Evolutionary conservation across 768 basidiomycete species (phyloP).

Genomic region (Naganishia antarctica): DNA sequence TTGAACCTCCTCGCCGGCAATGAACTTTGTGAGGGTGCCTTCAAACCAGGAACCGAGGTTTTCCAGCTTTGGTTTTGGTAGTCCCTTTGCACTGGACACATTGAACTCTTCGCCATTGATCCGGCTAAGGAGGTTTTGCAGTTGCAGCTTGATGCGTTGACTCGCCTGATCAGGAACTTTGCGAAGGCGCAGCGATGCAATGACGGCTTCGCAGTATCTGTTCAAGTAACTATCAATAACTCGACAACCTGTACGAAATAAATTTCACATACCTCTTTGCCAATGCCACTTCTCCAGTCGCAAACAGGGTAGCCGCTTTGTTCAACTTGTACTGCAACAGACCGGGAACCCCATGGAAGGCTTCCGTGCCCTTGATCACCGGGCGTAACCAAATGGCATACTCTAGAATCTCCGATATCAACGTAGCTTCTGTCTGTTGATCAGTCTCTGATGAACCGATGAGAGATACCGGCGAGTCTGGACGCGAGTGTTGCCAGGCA

Average conservation of each 20-base stretch:
- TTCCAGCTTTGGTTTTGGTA: slow-evolving; percentile 79
- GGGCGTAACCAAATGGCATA: slow-evolving; percentile 77
- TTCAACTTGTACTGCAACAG: slow-evolving; percentile 82
- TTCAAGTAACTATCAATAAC: slow-evolving; percentile 7
- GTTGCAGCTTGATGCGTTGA: slow-evolving; percentile 9
- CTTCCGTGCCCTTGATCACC: slow-evolving; percentile 74
- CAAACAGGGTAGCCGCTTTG: slow-evolving; percentile 69
- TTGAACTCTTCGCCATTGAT: slow-evolving; percentile 50
- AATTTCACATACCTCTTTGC: slow-evolving; percentile 62
- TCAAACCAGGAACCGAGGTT: slow-evolving; percentile 88
- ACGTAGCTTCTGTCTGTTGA: slow-evolving; percentile 55
- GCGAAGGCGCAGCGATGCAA: slow-evolving; percentile 56
- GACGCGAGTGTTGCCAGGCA: slow-evolving; percentile 50
- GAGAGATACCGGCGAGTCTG: slow-evolving; percentile 41
- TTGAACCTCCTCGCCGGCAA: slow-evolving; percentile 69
- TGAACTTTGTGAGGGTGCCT: slow-evolving; percentile 84
- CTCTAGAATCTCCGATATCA: slow-evolving; percentile 85
- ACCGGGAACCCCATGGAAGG: slow-evolving; percentile 74
- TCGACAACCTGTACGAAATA: not conserved
- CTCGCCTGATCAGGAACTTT: slow-evolving; percentile 15
- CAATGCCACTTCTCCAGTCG: slow-evolving; percentile 69
- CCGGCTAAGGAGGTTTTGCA: slow-evolving; percentile 55
- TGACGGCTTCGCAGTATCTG: slow-evolving; percentile 90
- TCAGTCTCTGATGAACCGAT: slow-evolving; percentile 31
- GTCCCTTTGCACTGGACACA: slow-evolving; percentile 32